Evolutionary conservation across 2,329 filamentous ascomycete genomes (phyloP).

Genomic region (Aspergillus tanneri): DNA sequence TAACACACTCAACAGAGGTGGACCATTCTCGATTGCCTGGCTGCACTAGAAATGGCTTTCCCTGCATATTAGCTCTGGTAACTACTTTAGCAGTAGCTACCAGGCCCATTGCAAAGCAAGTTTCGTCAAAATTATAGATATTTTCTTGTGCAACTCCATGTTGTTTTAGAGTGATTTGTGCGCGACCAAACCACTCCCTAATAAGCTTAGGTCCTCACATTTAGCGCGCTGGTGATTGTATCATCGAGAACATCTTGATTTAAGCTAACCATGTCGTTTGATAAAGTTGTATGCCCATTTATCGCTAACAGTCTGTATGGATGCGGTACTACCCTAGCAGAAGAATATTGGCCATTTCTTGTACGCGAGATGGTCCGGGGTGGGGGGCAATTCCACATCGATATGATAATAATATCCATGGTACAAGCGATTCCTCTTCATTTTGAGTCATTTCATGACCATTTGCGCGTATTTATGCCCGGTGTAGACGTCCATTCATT

Average conservation of each 20-base stretch:
- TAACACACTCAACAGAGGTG: background rate
- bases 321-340: background rate
- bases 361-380: background rate
- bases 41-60: background rate
- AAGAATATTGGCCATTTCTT: background rate
- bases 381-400: background rate
- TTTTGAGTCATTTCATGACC: background rate
- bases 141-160: constrained; percentile 13
- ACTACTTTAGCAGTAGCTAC: constrained; percentile 11
- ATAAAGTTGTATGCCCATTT: background rate
- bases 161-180: constrained; percentile 9
- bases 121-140: constrained; percentile 21
- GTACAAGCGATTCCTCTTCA: background rate
- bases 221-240: constrained; percentile 1
- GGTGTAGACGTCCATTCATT: too few relatives aligned
- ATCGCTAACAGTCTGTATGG: background rate
- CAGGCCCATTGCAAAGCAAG: constrained; percentile 17
- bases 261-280: background rate
- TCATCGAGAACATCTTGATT: background rate
- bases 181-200: constrained; percentile 8
- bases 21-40: background rate
- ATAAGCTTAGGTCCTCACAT: constrained; percentile 1
- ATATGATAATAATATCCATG: background rate
- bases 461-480: background rate
- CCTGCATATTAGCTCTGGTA: background rate